Base-by-base conservation (phyloP, 306 rosid genomes). In the Glycyrrhiza uralensis region DNA sequence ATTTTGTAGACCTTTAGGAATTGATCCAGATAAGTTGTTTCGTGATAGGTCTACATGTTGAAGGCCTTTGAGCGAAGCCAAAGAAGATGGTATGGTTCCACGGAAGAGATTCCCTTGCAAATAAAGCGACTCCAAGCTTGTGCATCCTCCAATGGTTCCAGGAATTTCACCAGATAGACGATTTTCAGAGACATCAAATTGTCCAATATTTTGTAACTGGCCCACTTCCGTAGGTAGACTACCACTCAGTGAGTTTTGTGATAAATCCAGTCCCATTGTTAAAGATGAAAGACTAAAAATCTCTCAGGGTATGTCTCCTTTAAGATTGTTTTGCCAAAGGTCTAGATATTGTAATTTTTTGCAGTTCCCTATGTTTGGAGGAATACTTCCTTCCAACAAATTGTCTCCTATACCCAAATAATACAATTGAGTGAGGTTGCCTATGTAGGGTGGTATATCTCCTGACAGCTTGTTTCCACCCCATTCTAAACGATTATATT, bases 21-120 rank as follows among this genome's bases (percentile, higher is more conserved):
- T 83, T 12, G 62, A 1, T 19, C 87, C 83, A 0, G 71, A 59
- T 30, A 88, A 71, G 7, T 15, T 30, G 45, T 79, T 88, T 23
- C 5, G 17, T 6, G 85, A 83, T 4, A 85, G 18, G 45, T 85
- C 84, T 68, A 83, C 50, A 30, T 2, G 0, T 24, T 0, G 39
- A 41, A 83, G 76, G 8, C 66, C 75, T 70, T 23, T 81, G 8
- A 77, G 5, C 23, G 71, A 45, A 57, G 33, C 46, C 35, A 54
- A 24, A 1, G 60, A 54, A 17, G 61, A 54, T 24, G 72, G 72
- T 10, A 74, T 62, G 30, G 2, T n/a, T 50, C 79, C 72, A 11
- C 23, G 2, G 52, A 74, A 26, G 52, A 42, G 50, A 9, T 74
- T 74, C 5, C 64, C 72, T 5, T 74, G 11, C 3, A 74, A 36